phyloP scores from a whole-genome alignment of 2,329 filamentous ascomycete species.

The Colletotrichum tropicale region DNA sequence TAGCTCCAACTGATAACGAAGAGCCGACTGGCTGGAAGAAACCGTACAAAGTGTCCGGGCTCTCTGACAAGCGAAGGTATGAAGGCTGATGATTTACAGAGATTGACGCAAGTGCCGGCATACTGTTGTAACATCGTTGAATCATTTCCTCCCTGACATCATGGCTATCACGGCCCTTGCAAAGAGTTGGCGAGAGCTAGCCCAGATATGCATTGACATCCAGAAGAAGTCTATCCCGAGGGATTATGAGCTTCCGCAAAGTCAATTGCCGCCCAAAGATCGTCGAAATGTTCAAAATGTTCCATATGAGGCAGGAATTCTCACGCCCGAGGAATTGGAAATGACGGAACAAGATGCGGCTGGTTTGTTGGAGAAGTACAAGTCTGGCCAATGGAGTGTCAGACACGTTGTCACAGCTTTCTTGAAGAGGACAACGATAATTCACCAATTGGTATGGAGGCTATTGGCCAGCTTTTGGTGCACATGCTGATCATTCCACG shows the following conservation, averaged over 20 bases:
- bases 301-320: conserved; percentile 62
- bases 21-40: background rate
- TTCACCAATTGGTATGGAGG: conserved; percentile 1
- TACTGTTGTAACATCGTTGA: background rate
- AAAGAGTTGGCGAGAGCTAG: background rate
- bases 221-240: conserved; percentile 52
- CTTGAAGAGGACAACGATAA: background rate
- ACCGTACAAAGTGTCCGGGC: background rate
- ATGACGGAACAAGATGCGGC: conserved; percentile 38
- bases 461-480: background rate
- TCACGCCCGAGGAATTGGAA: conserved; percentile 46
- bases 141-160: background rate
- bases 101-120: background rate
- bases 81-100: background rate
- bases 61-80: background rate
- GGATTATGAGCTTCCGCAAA: conserved; percentile 59
- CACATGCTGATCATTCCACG: background rate
- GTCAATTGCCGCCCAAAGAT: conserved; percentile 55
- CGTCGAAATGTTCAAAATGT: conserved; percentile 61
- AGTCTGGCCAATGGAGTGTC: conserved; percentile 28
- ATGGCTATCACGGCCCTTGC: background rate
- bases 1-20: background rate
- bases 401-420: conserved; percentile 29
- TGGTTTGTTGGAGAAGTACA: background rate
- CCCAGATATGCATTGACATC: background rate